Evolutionary conservation across 805 yeast genomes (phyloP).

Genomic region (Pichia cephalocereana): DNA sequence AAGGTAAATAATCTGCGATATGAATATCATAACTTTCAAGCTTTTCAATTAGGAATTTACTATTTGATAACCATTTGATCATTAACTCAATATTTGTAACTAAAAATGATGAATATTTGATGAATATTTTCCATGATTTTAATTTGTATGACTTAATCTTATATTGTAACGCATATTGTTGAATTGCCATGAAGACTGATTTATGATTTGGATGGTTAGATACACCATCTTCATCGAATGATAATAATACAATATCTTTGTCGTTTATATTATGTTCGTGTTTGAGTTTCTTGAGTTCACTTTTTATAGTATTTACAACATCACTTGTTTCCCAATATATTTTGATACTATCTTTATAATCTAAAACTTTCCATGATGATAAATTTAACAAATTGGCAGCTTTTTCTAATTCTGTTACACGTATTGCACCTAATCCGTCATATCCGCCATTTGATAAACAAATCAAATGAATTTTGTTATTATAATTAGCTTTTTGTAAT

Average conservation of each 20-base stretch:
- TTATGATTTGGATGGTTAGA: conserved; percentile 85
- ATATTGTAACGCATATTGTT: conserved; percentile 21
- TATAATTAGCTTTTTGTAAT: conserved; percentile 34
- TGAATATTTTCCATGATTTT: conserved; percentile 24
- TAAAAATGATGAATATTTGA: conserved; percentile 42
- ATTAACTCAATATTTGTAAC: conserved; percentile 28
- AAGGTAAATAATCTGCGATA: neutral
- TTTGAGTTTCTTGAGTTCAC: conserved; percentile 4
- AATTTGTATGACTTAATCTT: conserved; percentile 19
- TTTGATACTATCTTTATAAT: conserved; percentile 61
- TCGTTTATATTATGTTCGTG: conserved; percentile 9
- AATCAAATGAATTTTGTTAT: conserved; percentile 46
- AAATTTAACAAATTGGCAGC: conserved; percentile 49
- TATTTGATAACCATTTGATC: neutral
- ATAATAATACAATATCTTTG: conserved; percentile 38
- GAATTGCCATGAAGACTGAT: conserved; percentile 46
- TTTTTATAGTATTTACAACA: conserved; percentile 30
- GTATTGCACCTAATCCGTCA: conserved; percentile 57
- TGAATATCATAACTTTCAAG: neutral
- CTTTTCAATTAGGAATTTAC: neutral
- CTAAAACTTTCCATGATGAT: conserved; percentile 37
- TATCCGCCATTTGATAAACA: conserved; percentile 76
- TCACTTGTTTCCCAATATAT: conserved; percentile 48
- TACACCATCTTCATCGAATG: conserved; percentile 79
- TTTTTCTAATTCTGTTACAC: conserved; percentile 49